Conservation (phyloP, 371 early-diverging fungal species). For the Sporodiniella umbellata region DNA sequence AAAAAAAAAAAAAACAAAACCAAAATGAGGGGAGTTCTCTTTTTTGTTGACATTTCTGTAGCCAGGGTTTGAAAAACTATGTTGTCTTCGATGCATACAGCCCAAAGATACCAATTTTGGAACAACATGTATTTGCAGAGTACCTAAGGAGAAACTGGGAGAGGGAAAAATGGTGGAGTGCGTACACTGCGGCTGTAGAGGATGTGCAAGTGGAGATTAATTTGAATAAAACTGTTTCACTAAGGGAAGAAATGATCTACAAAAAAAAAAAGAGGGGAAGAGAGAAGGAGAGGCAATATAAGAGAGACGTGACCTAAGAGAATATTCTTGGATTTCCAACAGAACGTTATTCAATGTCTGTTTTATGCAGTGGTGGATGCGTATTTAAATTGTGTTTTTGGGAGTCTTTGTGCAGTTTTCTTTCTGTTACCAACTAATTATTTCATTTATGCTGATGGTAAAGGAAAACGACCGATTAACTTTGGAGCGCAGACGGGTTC, state of each 20-base stretch:
- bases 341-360: neutral
- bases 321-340: neutral
- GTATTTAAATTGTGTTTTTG: neutral
- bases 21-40: too few species aligned
- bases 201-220: constrained; percentile 63
- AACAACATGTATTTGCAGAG: constrained; percentile 97
- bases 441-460: constrained; percentile 3
- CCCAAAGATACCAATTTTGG: constrained; percentile 97
- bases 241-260: constrained; percentile 2
- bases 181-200: constrained; percentile 91
- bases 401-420: neutral
- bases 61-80: constrained; percentile 97
- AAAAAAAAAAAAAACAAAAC: too few species aligned
- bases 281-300: neutral
- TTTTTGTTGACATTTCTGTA: constrained; percentile 19
- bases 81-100: constrained; percentile 97
- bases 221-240: neutral
- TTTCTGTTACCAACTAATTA: neutral
- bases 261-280: constrained; percentile 3
- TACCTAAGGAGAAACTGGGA: constrained; percentile 89
- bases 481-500: constrained; percentile 33
- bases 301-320: neutral
- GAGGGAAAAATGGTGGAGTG: constrained; percentile 91
- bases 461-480: neutral
- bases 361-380: neutral